Percentiles rank a stretch among this genome's conserved stretches.
These are phyloP conservation scores for Thermoascus crustaceus DNA, from an alignment of 2,329 filamentous ascomycete species.

Conservation along the genomic window DNA sequence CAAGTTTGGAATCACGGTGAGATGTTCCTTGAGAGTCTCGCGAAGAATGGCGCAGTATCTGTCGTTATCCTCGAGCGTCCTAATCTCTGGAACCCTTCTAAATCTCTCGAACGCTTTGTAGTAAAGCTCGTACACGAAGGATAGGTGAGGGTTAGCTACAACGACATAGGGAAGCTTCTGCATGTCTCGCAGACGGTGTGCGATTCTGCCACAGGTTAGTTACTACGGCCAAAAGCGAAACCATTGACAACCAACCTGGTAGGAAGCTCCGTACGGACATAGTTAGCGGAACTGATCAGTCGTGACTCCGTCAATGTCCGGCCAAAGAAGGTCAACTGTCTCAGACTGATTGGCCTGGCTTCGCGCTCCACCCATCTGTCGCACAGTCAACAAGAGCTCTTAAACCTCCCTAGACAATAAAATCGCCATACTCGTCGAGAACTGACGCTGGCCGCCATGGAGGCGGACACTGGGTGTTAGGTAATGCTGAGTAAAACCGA, in stretches of 20 bases:
- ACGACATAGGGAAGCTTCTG: conserved; percentile 93
- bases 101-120: conserved; percentile 93
- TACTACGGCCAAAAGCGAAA: no score
- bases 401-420: conserved; percentile 5
- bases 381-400: conserved; percentile 10
- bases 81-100: conserved; percentile 74
- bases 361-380: conserved; percentile 84
- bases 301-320: conserved; percentile 84
- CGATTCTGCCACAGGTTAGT: conserved; percentile 50
- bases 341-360: conserved; percentile 87
- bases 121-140: conserved; percentile 92
- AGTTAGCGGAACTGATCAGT: conserved; percentile 90
- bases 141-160: conserved; percentile 89
- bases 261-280: conserved; percentile 89
- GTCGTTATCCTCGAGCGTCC: conserved; percentile 83
- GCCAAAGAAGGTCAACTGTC: conserved; percentile 95
- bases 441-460: conserved; percentile 52
- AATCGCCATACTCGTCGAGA: conserved; percentile 48
- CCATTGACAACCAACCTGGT: conserved; percentile 58
- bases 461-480: conserved; percentile 38
- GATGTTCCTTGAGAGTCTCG: conserved; percentile 72
- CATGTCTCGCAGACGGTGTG: conserved; percentile 93
- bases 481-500: conserved; percentile 20
- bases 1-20: conserved; percentile 87
- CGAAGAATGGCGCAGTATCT: conserved; percentile 72